These are phyloP conservation scores for Nannochloropsis salina DNA, from an alignment of 108 stramenopile genomes.

Conservation along the genomic window DNA sequence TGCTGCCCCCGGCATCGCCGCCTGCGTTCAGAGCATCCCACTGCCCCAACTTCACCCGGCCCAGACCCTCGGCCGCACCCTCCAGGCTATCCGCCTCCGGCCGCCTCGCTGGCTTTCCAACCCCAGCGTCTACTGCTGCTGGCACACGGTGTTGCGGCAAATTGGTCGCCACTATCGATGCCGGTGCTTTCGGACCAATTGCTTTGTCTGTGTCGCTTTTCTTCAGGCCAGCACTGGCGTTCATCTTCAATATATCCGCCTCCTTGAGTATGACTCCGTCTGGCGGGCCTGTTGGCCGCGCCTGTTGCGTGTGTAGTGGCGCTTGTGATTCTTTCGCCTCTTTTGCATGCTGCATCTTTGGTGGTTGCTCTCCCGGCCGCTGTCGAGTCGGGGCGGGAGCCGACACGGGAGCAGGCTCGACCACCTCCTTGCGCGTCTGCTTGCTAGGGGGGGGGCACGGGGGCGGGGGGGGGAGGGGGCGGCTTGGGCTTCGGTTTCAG, in stretches of 20 bases:
- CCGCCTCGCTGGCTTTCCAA: background rate
- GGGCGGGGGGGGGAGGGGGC: background rate
- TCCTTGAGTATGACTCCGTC: background rate
- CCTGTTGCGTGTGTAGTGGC: background rate
- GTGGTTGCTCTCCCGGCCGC: background rate
- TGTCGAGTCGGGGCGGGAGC: background rate
- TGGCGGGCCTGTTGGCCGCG: background rate
- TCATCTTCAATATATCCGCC: conserved; percentile 14
- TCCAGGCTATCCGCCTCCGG: background rate
- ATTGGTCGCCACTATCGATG: background rate
- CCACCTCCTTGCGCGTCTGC: background rate
- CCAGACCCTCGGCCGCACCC: background rate
- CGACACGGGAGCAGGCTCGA: background rate
- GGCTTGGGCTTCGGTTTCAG: background rate
- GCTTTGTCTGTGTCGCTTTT: background rate
- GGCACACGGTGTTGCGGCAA: background rate
- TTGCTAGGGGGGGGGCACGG: background rate
- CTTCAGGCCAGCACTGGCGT: background rate
- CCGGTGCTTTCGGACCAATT: background rate
- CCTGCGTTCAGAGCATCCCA: background rate
- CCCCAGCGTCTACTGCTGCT: background rate
- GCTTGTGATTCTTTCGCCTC: background rate
- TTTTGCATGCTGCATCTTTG: background rate
- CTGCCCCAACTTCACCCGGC: background rate
- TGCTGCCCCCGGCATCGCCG: background rate